Conservation (phyloP, 345 rosid species). For the Tarenaya hassleriana region DNA sequence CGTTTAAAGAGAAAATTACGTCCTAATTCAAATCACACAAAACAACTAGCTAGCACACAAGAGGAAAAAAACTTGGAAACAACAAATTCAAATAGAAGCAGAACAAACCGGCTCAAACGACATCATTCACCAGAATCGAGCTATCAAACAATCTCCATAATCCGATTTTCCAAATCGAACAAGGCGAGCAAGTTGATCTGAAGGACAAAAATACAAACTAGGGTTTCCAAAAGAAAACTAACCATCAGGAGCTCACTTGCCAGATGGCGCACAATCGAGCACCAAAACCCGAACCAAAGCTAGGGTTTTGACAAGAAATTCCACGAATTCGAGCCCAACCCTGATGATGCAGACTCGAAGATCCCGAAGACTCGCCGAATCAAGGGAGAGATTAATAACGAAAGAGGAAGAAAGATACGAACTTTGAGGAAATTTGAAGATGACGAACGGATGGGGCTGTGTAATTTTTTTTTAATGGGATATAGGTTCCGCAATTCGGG, state of each 20-base stretch:
- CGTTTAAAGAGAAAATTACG: no score
- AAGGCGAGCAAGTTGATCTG: slow-evolving; percentile 6
- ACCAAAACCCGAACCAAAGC: slow-evolving; percentile 22
- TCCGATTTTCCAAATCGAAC: slow-evolving; percentile 17
- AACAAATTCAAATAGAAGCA: slow-evolving; percentile 19
- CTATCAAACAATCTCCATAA: slow-evolving; percentile 14
- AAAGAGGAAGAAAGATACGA: slow-evolving; percentile 7
- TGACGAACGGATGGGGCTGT: slow-evolving; percentile 22
- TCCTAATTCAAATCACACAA: no score
- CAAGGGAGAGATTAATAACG: slow-evolving; percentile 3
- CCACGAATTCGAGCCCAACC: slow-evolving; percentile 14
- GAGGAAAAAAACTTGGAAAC: background rate
- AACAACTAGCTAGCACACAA: no score
- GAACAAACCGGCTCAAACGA: slow-evolving; percentile 2
- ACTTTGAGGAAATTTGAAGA: slow-evolving; percentile 29
- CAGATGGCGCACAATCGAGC: slow-evolving; percentile 21
- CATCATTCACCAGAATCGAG: slow-evolving; percentile 5
- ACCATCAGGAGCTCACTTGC: slow-evolving; percentile 17
- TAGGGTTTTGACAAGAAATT: slow-evolving; percentile 57
- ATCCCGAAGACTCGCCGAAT: slow-evolving; percentile 13
- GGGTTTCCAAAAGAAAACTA: slow-evolving; percentile 29
- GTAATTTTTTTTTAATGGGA: slow-evolving; percentile 8
- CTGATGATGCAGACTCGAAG: slow-evolving; percentile 9
- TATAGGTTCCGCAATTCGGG: slow-evolving; percentile 13
- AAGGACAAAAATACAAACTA: background rate